Base-by-base conservation (phyloP, 768 basidiomycete genomes). In the Amanita muscaria region DNA sequence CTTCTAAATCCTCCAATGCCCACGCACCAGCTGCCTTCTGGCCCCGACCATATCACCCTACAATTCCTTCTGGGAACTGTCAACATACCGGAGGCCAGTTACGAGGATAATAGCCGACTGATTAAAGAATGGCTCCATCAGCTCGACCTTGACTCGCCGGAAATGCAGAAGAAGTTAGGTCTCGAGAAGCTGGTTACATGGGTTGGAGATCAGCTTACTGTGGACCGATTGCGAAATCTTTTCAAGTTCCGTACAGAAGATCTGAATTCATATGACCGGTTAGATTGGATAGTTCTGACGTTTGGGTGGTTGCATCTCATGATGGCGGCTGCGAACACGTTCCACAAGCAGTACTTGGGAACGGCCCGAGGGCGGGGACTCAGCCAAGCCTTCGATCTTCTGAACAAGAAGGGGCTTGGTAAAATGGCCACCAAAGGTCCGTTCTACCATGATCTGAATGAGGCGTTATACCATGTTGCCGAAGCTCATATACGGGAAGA, bases 261-360 rank as follows among this genome's bases (percentile, higher is more conserved):
- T 42, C 32, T 47, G 5, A 74, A 65, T 25, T 59, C 62, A 0
- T 67, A 57, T 48, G 64, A 72, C 7, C 54, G 65, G 0, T 49
- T 70, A 0, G 64, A 70, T 33, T 69, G 53, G 49, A 45, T 64
- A 3, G 35, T 65, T 1, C 40, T 53, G 1, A 41, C 55, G 0
- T 65, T 66, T 35, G 65, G 70, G 0, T 74, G 67, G 67, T 59
- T 74, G 9, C 69, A 74, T 43, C 46, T 61, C 0, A 31, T 51
- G 22, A 69, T 74, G 60, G 68, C 67, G 3, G 59, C 59, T 41
- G 66, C 58, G 2, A 61, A 64, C 35, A 66, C 68, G 0, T 38
- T 73, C 0, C 64, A 72, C 44, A 61, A 64, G 35, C 70, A 72
- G 42, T 70, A 69, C 48, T 54, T 62, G 3, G 65, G 65, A 0